These are phyloP conservation scores for Neofusicoccum sp. DNA, from an alignment of 2,329 filamentous ascomycete genomes.

Conservation along the genomic window DNA sequence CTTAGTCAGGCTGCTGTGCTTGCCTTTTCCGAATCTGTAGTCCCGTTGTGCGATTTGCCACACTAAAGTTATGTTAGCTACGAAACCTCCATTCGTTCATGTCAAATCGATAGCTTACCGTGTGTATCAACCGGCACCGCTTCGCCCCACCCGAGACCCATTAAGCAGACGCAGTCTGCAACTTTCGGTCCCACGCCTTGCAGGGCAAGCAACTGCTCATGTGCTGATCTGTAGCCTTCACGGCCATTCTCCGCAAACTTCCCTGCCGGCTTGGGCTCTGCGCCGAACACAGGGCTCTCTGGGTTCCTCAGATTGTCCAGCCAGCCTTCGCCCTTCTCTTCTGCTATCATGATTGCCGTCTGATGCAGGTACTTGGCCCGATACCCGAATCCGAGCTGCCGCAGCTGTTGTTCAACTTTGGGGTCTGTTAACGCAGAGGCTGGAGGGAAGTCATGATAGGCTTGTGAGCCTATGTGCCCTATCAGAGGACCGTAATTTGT, in stretches of 20 bases:
- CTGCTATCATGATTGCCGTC: constrained; percentile 73
- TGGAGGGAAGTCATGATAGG: constrained; percentile 84
- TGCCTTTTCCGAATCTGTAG: constrained; percentile 84
- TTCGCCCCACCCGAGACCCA: constrained; percentile 95
- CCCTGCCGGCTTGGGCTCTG: constrained; percentile 43
- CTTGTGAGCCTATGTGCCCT: constrained; percentile 64
- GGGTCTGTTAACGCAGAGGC: constrained; percentile 70
- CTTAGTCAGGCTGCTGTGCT: constrained; percentile 82
- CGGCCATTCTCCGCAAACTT: constrained; percentile 52
- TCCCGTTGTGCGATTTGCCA: constrained; percentile 98
- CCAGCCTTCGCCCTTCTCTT: constrained; percentile 67
- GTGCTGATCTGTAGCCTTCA: constrained; percentile 73
- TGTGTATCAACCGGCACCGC: constrained; percentile 96
- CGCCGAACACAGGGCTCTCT: constrained; percentile 61
- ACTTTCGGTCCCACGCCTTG: constrained; percentile 95
- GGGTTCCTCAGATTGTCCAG: constrained; percentile 76
- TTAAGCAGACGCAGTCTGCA: constrained; percentile 91
- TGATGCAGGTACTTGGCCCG: constrained; percentile 87
- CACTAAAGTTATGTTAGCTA: constrained; percentile 50
- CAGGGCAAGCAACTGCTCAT: constrained; percentile 73
- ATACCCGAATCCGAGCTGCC: constrained; percentile 89
- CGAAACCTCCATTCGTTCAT: not conserved
- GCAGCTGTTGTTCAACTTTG: constrained; percentile 76
- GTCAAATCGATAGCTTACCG: constrained; percentile 39
- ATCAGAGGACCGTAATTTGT: constrained; percentile 77